Conservation (phyloP, 2,329 filamentous ascomycete species). For the Curvularia lunata region DNA sequence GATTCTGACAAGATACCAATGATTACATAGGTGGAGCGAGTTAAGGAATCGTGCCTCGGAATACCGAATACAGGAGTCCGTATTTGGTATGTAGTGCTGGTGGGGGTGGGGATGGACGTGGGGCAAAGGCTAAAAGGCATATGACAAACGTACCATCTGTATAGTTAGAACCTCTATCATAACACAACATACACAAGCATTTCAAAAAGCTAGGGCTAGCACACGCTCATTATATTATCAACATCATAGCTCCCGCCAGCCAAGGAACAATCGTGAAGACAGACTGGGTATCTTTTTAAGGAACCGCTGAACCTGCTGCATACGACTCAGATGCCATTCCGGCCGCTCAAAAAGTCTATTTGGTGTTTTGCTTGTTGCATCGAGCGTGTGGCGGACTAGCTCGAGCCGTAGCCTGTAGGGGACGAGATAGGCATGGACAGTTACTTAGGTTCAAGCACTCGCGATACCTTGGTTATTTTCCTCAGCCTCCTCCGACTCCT, state of each 20-base stretch:
- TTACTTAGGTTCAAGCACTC: slow-evolving; percentile 1
- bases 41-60: background rate
- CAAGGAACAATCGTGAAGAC: slow-evolving; percentile 1
- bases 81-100: background rate
- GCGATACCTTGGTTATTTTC: slow-evolving; percentile 3
- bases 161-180: background rate
- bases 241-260: background rate
- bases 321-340: background rate
- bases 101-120: background rate
- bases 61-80: background rate
- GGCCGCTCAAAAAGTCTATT: background rate
- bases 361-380: background rate
- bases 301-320: slow-evolving; percentile 2
- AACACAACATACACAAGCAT: background rate
- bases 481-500: slow-evolving; percentile 11
- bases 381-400: background rate
- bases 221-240: slow-evolving; percentile 1
- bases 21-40: background rate
- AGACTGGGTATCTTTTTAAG: slow-evolving; percentile 8
- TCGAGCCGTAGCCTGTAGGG: background rate
- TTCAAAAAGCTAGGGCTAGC: background rate
- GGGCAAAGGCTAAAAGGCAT: background rate
- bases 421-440: background rate
- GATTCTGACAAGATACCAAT: background rate
- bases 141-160: background rate